These are phyloP conservation scores for Citeromyces hawaiiensis DNA, from an alignment of 1,139 yeast genomes.

Conservation along the genomic window DNA sequence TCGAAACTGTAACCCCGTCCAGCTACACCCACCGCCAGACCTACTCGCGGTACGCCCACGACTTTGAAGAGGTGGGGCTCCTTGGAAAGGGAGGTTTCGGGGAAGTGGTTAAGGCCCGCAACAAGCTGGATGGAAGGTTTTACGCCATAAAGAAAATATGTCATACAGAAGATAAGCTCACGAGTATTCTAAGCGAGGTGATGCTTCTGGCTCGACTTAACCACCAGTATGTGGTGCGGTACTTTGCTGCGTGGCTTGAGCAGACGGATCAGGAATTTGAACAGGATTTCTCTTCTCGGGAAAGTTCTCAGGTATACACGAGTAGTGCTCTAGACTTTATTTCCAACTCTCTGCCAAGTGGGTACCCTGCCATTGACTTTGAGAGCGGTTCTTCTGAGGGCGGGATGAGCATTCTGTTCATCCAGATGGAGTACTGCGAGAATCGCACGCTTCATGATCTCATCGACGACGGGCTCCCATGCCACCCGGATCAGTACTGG, in stretches of 20 bases:
- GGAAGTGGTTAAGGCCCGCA: slow-evolving; percentile 90
- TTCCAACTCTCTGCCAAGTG: slow-evolving; percentile 38
- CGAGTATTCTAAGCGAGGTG: slow-evolving; percentile 79
- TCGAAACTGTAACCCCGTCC: slow-evolving; percentile 6
- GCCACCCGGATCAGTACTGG: slow-evolving; percentile 76
- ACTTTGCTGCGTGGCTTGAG: slow-evolving; percentile 96
- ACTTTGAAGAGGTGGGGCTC: slow-evolving; percentile 86
- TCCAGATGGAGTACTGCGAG: slow-evolving; percentile 98
- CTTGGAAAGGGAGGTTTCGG: slow-evolving; percentile 97
- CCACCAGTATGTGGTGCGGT: slow-evolving; percentile 91
- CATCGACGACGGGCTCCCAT: slow-evolving; percentile 64
- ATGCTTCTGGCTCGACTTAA: slow-evolving; percentile 82
- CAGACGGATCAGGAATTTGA: slow-evolving; percentile 14
- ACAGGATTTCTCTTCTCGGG: slow-evolving; percentile 2
- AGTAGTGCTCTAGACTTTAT: slow-evolving; percentile 39
- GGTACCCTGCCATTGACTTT: slow-evolving; percentile 41
- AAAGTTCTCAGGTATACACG: slow-evolving; percentile 12
- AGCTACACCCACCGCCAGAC: slow-evolving; percentile 18
- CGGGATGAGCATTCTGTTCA: slow-evolving; percentile 45
- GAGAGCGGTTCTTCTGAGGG: slow-evolving; percentile 19
- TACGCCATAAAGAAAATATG: slow-evolving; percentile 90
- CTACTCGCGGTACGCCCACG: slow-evolving; percentile 55
- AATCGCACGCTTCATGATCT: slow-evolving; percentile 79
- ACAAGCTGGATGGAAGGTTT: slow-evolving; percentile 83
- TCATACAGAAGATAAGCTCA: slow-evolving; percentile 67